These are phyloP conservation scores for Metarhizium robertsii DNA, from an alignment of 2,329 filamentous ascomycete genomes.

Conservation along the genomic window DNA sequence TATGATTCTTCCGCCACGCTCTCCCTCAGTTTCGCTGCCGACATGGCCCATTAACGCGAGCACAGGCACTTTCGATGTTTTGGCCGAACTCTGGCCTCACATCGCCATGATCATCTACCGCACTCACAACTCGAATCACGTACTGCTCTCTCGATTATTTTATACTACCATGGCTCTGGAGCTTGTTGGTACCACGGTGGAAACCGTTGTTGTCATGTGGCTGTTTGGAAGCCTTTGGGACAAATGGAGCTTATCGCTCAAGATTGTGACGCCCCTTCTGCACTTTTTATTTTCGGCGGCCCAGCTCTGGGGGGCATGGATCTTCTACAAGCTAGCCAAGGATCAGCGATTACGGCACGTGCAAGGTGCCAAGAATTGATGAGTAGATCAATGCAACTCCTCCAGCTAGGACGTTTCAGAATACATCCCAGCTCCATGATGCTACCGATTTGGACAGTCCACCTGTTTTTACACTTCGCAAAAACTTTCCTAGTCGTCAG, in stretches of 20 bases:
- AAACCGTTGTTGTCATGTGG: too few relatives aligned
- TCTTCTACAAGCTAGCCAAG: not conserved
- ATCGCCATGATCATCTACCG: too few relatives aligned
- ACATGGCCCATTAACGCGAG: not conserved
- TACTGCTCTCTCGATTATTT: too few relatives aligned
- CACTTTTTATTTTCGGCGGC: not conserved
- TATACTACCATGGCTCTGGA: too few relatives aligned
- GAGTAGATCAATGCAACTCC: not conserved
- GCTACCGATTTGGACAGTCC: too few relatives aligned
- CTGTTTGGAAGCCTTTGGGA: not conserved
- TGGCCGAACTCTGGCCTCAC: not conserved
- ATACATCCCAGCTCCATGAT: too few relatives aligned
- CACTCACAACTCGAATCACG: too few relatives aligned
- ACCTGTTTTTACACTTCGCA: too few relatives aligned
- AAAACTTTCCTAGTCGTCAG: too few relatives aligned
- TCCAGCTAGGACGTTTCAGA: too few relatives aligned
- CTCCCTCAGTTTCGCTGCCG: too few relatives aligned
- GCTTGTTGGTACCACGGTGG: too few relatives aligned
- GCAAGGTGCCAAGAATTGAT: not conserved
- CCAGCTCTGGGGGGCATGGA: not conserved
- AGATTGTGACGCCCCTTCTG: not conserved
- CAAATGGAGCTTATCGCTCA: not conserved
- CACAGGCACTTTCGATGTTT: not conserved
- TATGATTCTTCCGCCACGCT: not conserved
- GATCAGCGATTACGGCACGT: not conserved